Percentiles rank a stretch among this genome's conserved stretches.
Conservation (phyloP, 768 basidiomycete species). For the Myochromella boudieri region DNA sequence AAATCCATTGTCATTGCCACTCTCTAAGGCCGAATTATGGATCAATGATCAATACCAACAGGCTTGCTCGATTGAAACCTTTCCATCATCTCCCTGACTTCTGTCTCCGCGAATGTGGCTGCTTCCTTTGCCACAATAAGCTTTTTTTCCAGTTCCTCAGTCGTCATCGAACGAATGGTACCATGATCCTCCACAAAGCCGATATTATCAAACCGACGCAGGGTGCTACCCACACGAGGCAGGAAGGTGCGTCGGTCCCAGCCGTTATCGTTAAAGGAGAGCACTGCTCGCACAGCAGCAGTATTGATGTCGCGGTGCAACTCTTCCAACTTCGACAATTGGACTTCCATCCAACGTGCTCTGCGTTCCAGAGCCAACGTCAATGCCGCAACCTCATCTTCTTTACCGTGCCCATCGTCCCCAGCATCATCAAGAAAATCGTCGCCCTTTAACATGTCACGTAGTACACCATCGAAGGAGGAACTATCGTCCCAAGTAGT, state of each 20-base stretch:
- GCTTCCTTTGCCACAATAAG: constrained; percentile 69
- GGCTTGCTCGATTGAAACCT: constrained; percentile 58
- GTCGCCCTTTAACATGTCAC: constrained; percentile 87
- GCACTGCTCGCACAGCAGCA: constrained; percentile 78
- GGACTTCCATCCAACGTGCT: constrained; percentile 93
- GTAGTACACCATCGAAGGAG: constrained; percentile 81
- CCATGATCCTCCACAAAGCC: constrained; percentile 53
- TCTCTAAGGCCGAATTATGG: not conserved
- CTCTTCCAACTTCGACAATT: constrained; percentile 85
- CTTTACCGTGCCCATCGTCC: constrained; percentile 62
- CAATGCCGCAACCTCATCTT: constrained; percentile 83
- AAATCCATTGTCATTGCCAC: constrained; percentile 10
- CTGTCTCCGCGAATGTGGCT: constrained; percentile 69
- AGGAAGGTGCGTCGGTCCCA: constrained; percentile 74
- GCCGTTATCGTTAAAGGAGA: constrained; percentile 82
- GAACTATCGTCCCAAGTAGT: constrained; percentile 91
- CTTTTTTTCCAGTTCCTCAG: constrained; percentile 76
- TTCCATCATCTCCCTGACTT: constrained; percentile 75
- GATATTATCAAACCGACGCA: constrained; percentile 67
- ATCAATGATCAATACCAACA: constrained; percentile 25
- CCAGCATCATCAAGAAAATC: constrained; percentile 79
- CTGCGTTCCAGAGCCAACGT: constrained; percentile 84
- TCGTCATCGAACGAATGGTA: constrained; percentile 52
- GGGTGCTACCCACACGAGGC: constrained; percentile 67
- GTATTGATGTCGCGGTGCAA: constrained; percentile 89